Evolutionary conservation across 2,329 filamentous ascomycete genomes (phyloP).

Genomic region (Pseudogymnoascus sp.): DNA sequence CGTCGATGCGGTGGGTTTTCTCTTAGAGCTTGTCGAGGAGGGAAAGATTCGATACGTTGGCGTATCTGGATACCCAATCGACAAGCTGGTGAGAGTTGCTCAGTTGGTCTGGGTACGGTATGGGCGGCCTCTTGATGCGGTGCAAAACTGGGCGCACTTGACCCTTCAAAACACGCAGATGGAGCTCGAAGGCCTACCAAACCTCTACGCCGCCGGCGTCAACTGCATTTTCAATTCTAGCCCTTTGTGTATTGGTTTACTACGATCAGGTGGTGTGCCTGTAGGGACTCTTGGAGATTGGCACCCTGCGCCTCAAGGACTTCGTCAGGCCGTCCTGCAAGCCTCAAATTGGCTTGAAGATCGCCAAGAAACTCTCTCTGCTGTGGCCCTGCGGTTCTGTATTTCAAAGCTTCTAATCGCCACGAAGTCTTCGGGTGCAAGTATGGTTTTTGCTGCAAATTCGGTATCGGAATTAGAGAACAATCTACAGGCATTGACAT

Average conservation of each 20-base stretch:
- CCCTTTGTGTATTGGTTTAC: conserved; percentile 32
- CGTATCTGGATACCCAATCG: too few relatives aligned
- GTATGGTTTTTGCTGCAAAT: not conserved
- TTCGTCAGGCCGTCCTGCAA: conserved; percentile 22
- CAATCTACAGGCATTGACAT: not conserved
- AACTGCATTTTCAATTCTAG: conserved; percentile 31
- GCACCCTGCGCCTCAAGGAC: not conserved
- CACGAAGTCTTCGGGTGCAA: not conserved
- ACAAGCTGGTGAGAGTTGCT: too few relatives aligned
- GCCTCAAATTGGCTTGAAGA: conserved; percentile 26
- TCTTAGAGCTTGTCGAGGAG: too few relatives aligned
- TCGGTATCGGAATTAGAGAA: not conserved
- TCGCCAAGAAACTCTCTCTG: conserved; percentile 27
- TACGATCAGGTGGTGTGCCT: conserved; percentile 29
- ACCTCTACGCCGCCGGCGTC: conserved; percentile 28
- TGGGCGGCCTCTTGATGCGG: too few relatives aligned
- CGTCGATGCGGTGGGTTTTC: too few relatives aligned
- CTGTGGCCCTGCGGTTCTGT: conserved; percentile 30
- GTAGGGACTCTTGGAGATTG: too few relatives aligned
- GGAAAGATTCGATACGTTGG: too few relatives aligned
- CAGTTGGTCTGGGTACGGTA: too few relatives aligned
- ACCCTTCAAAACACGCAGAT: conserved; percentile 34
- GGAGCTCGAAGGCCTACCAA: conserved; percentile 22
- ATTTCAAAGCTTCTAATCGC: conserved; percentile 16
- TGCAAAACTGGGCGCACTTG: conserved; percentile 32